Percentiles rank a stretch among this genome's conserved stretches.
These are phyloP conservation scores for Stenocarpella maydis DNA, from an alignment of 2,329 filamentous ascomycete genomes.

Conservation along the genomic window DNA sequence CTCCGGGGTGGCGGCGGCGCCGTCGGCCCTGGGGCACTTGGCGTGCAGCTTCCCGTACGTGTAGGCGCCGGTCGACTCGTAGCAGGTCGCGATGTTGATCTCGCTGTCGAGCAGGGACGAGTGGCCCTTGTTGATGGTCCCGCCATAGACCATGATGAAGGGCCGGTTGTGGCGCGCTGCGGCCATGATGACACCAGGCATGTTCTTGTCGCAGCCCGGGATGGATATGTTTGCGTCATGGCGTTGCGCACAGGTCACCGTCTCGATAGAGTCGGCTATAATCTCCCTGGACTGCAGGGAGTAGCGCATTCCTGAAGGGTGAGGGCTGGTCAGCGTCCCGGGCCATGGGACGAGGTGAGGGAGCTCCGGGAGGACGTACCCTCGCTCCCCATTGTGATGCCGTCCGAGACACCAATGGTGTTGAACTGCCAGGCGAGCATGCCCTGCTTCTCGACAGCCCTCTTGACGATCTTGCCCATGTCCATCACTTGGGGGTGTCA, in stretches of 20 bases:
- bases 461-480: constrained; percentile 87
- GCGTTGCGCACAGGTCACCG: constrained; percentile 88
- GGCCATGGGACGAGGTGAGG: neutral
- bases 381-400: constrained; percentile 94
- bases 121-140: constrained; percentile 88
- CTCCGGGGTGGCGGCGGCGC: constrained; percentile 67
- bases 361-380: constrained; percentile 56
- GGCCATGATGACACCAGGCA: constrained; percentile 92
- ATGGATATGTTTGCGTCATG: constrained; percentile 95
- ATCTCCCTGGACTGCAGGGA: constrained; percentile 90
- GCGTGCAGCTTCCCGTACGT: constrained; percentile 80
- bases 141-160: constrained; percentile 95
- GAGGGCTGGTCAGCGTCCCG: constrained; percentile 26
- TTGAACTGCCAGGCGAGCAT: constrained; percentile 98
- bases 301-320: constrained; percentile 81
- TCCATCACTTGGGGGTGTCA: constrained; percentile 70
- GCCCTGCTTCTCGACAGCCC: constrained; percentile 77
- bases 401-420: constrained; percentile 87
- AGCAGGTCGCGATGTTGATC: constrained; percentile 89
- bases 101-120: constrained; percentile 77
- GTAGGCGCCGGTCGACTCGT: constrained; percentile 86
- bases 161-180: constrained; percentile 91
- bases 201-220: constrained; percentile 96
- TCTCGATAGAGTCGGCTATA: constrained; percentile 94
- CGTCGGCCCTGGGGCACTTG: constrained; percentile 63